Evolutionary conservation across 2,329 filamentous ascomycete genomes (phyloP).

Genomic region (Pyricularia pennisetigena): DNA sequence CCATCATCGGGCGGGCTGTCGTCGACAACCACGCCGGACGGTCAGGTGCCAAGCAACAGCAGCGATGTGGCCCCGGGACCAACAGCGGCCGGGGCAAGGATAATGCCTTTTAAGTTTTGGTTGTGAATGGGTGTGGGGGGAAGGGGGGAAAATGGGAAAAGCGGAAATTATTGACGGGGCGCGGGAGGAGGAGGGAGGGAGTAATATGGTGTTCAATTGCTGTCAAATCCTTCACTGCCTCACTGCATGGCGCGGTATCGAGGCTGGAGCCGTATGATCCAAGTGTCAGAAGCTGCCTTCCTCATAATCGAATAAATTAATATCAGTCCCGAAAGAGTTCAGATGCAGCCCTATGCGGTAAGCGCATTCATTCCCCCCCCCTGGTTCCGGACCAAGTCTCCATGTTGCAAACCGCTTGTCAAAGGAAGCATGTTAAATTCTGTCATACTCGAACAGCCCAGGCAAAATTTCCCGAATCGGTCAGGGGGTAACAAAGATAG

Average conservation of each 20-base stretch:
- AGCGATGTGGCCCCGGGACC: not conserved
- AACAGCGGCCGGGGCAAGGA: not conserved
- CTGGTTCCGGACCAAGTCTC: not conserved
- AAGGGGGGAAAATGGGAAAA: no score
- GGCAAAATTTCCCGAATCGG: no score
- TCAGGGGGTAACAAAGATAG: no score
- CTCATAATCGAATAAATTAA: not conserved
- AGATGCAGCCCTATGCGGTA: not conserved
- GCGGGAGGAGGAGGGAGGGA: no score
- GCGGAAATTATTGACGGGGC: not conserved
- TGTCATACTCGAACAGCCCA: no score
- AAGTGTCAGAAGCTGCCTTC: not conserved
- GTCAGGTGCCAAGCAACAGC: not conserved
- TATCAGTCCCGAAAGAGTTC: not conserved
- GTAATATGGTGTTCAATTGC: not conserved
- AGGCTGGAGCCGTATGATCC: not conserved
- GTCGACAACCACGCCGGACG: not conserved
- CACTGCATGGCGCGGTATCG: not conserved
- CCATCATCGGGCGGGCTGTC: not conserved
- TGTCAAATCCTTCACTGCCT: not conserved
- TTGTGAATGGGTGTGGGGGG: not conserved
- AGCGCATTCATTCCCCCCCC: not conserved
- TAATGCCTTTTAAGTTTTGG: slow-evolving; percentile 20
- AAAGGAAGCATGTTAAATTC: no score
- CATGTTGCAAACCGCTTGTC: not conserved